Percentiles rank a stretch among this genome's conserved stretches.
Conservation (phyloP, 1,284 basidiomycete species). For the Cerioporus squamosus region DNA sequence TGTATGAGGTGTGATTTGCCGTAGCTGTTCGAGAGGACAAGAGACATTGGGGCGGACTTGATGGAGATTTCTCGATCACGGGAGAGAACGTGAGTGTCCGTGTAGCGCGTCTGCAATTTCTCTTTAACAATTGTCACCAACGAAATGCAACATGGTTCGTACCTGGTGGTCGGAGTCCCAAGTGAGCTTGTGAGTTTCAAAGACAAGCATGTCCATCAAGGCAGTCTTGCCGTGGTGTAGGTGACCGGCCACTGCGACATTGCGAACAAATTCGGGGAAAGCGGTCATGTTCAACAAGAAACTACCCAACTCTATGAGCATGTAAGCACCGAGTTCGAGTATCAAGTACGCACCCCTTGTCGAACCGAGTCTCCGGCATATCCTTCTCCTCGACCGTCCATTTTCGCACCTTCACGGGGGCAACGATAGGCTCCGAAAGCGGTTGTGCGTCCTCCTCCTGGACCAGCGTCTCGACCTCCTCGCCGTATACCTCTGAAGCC, state of each 20-base stretch:
- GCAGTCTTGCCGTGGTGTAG: constrained; percentile 98
- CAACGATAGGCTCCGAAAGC: constrained; percentile 93
- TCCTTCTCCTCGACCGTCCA: constrained; percentile 94
- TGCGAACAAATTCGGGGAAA: constrained; percentile 95
- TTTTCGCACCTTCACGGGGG: constrained; percentile 91
- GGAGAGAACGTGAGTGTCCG: constrained; percentile 92
- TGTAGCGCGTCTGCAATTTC: constrained; percentile 77
- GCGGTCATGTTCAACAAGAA: constrained; percentile 93
- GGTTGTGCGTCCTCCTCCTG: constrained; percentile 99
- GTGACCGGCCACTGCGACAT: constrained; percentile 94
- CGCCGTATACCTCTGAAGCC: constrained; percentile 91
- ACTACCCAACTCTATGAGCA: constrained; percentile 43
- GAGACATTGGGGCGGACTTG: constrained; percentile 96
- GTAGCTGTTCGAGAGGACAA: constrained; percentile 84
- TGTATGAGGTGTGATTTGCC: constrained; percentile 96
- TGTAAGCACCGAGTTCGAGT: constrained; percentile 5
- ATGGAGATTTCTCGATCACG: constrained; percentile 92
- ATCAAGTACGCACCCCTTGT: constrained; percentile 76
- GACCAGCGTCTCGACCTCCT: constrained; percentile 94
- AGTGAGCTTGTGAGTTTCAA: constrained; percentile 94
- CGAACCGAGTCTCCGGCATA: constrained; percentile 91
- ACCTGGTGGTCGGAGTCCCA: constrained; percentile 92
- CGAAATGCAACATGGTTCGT: constrained; percentile 35
- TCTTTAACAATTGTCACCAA: constrained; percentile 12
- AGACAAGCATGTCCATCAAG: constrained; percentile 95